Evolutionary conservation across 2,329 filamentous ascomycete species (phyloP).

Genomic region (Colletotrichum navitas): DNA sequence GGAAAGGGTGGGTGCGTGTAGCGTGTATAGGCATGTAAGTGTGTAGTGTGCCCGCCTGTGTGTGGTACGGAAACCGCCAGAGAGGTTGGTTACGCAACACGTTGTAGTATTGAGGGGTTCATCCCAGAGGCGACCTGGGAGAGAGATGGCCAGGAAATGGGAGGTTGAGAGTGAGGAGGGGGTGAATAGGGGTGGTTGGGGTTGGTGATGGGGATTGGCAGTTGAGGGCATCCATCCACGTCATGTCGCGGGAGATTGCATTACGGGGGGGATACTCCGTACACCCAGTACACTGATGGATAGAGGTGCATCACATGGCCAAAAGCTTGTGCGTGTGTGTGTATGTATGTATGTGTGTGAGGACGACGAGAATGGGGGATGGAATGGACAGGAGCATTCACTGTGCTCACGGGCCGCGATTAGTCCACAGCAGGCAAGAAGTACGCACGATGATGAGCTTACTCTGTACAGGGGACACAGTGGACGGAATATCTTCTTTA

Average conservation of each 20-base stretch:
- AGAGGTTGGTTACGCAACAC: not conserved
- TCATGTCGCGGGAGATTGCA: conserved; percentile 20
- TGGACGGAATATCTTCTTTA: not conserved
- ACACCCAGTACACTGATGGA: no score
- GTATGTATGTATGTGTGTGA: not conserved
- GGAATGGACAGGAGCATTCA: no score
- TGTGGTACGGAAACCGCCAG: not conserved
- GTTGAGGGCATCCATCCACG: conserved; percentile 12
- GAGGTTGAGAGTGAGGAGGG: not conserved
- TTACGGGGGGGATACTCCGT: not conserved
- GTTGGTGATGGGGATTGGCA: conserved; percentile 6
- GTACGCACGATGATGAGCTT: not conserved
- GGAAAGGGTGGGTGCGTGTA: no score
- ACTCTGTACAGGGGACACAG: no score
- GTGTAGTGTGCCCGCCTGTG: no score
- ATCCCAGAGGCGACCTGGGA: conserved; percentile 8
- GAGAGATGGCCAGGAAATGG: not conserved
- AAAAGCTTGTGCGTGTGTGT: no score
- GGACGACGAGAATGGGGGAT: not conserved
- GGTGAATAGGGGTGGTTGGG: not conserved
- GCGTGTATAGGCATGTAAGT: no score
- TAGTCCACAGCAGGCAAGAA: no score
- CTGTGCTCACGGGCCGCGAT: no score
- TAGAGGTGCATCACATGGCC: conserved; percentile 4
- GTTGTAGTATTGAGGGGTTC: conserved; percentile 11